phyloP scores from a whole-genome alignment of 106 monocot species.

The Agapanthus africanus region DNA sequence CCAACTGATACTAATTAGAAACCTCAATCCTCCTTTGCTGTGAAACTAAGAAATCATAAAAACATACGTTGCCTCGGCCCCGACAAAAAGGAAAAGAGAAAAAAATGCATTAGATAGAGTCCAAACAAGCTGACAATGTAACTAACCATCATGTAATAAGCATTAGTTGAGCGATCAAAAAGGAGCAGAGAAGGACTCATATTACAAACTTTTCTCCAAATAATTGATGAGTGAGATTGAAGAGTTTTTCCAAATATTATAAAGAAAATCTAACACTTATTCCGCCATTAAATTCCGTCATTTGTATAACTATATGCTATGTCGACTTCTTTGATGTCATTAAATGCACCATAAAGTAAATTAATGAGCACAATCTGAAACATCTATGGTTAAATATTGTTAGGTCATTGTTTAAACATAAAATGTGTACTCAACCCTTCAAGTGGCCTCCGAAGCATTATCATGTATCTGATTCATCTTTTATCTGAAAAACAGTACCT shows the following conservation, averaged over 20 bases:
- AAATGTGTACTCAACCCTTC: no score
- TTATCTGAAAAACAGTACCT: conserved; percentile 33
- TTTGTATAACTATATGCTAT: neutral
- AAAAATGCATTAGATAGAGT: neutral
- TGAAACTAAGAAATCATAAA: neutral
- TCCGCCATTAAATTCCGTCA: neutral
- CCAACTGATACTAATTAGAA: neutral
- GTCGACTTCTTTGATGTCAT: neutral
- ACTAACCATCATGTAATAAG: neutral
- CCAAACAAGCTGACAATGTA: neutral
- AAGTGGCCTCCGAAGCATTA: neutral
- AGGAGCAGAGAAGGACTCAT: neutral
- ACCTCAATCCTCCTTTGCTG: neutral
- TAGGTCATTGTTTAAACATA: no score
- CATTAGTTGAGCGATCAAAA: neutral
- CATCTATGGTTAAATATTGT: neutral
- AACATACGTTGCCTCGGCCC: neutral
- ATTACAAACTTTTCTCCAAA: neutral
- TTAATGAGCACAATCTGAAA: neutral
- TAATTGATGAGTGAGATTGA: neutral
- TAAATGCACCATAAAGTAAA: neutral
- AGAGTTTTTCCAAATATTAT: neutral
- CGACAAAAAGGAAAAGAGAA: neutral
- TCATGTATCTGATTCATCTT: neutral
- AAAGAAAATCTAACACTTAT: neutral